Evolutionary conservation across 2,329 filamentous ascomycete species (phyloP).

Genomic region (Tolypocladium endophyticum): DNA sequence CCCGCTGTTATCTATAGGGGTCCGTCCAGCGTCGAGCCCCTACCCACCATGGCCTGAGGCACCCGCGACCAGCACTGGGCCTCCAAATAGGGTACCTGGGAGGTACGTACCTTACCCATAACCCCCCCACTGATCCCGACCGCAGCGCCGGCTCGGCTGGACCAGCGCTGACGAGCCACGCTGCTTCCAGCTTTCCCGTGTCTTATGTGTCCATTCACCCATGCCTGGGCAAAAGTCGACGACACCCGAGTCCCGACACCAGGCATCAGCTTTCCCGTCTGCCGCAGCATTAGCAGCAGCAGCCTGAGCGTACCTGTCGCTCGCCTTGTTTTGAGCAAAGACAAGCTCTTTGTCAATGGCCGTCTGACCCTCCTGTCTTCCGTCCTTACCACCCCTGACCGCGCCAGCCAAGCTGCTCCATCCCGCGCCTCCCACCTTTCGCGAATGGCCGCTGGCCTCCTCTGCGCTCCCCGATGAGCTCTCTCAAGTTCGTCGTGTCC

Average conservation of each 20-base stretch:
- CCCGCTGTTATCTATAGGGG: not conserved
- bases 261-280: not conserved
- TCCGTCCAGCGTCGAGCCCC: not conserved
- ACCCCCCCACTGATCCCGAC: too few species aligned
- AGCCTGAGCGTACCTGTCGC: not conserved
- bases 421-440: not conserved
- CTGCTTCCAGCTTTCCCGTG: not conserved
- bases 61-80: not conserved
- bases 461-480: conserved; percentile 63
- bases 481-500: conserved; percentile 89
- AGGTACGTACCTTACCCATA: not conserved
- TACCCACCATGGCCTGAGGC: not conserved
- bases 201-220: not conserved
- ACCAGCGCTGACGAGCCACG: not conserved
- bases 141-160: not conserved
- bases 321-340: not conserved
- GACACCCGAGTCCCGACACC: not conserved
- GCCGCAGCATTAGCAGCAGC: not conserved
- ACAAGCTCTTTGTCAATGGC: not conserved
- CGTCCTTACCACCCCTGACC: not conserved
- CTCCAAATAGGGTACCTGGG: too few species aligned
- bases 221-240: not conserved
- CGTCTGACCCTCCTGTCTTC: not conserved
- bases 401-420: not conserved
- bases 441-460: conserved; percentile 34